Base-by-base conservation (phyloP, 495 filamentous ascomycete genomes). In the Penicillium arizonense region DNA sequence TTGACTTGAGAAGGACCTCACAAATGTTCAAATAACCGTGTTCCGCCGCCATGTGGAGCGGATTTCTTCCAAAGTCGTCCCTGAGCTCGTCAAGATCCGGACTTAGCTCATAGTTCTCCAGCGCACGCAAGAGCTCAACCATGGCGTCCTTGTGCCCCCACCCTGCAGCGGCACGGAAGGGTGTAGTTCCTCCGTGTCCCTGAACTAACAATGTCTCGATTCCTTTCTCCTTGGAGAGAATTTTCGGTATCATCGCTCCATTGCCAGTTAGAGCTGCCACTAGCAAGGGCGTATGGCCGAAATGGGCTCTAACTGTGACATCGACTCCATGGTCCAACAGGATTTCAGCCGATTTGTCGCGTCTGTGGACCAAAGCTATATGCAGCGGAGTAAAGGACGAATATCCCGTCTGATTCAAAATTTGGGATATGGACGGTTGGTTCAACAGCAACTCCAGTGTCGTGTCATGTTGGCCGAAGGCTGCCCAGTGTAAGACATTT, bases 131-230 rank as follows among this genome's bases (percentile, higher is more conserved):
- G 9, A 47, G 30, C 1, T 36, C 30, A 8, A 47, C 32, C 44
- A 47, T 47, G 10, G 36, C 44, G 24, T 47, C 44, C 32, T 36
- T 47, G 32, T 47, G 32, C 26, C 44, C 44, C 44, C 32, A 47
- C 32, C 35, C 24, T 10, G 44, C 44, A 23, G 44, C 44, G 9
- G 44, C 44, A 14, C 44, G 44, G 32, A 47, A 47, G 11, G 44
- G 44, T 24, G 44, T 47, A 8, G 44, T 47, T 14, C 16, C 32
- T 36, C 32, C 32, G 14, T 47, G 44, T 23, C 18, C 44, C 12
- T 24, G 30, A 2, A 14, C n/a, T 16, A 47, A n/a, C 12, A 47
- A n/a, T 2, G 44, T 47, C 3, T 35, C n/a, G 18, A 36, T 21
- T 12, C 32, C 44, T 13, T 23, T n/a, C 3, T 36, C 10, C 9